Base-by-base conservation (phyloP, 1,284 basidiomycete genomes). In the Athelia psychrophila region DNA sequence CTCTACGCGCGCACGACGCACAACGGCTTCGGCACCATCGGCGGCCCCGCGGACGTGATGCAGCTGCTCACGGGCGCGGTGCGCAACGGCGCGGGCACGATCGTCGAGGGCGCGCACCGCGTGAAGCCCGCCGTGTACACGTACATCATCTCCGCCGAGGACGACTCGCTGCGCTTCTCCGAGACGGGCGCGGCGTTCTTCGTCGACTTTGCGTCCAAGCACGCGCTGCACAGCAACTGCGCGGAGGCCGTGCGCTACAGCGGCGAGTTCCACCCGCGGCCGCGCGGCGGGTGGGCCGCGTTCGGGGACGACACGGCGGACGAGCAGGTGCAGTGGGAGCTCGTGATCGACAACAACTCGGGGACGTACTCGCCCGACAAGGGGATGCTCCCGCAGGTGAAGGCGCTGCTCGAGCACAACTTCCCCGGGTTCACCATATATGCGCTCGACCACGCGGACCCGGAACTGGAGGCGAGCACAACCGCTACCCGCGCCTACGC, bases 131-230 rank as follows among this genome's bases (percentile, higher is more conserved):
- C 86, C 0, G 81, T 88, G 22, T 90, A 90, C 69, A 89, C 88
- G 24, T 90, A 91, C 67, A 76, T 90, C 62, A 83, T 90, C 63
- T 78, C 81, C 12, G 70, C 76, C 12, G 80, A 84, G 47, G 87
- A 90, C 68, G 80, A 86, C 58, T 81, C 84, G 2, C 77, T 88
- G 57, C 79, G 88, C 9, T 90, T 90, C 68, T 88, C 85, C 35
- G 88, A 90, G 65, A 90, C 88, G 2, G 87, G 87, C 10, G 87
- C 88, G 1, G 81, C 85, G 18, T 90, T 90, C 70, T 88, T 90
- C 65, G 85, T 89, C 54, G 86, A 89, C 67, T 88, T 89, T 61
- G 87, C 82, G 22, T 86, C 84, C n/a, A 90, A 91, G 61, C 80
- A 83, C 52, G 80, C 80, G 5, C 60, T 83, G 48, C 80, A 83